phyloP scores from a whole-genome alignment of 208 protist genomes.

The Crithidia acanthocephali region DNA sequence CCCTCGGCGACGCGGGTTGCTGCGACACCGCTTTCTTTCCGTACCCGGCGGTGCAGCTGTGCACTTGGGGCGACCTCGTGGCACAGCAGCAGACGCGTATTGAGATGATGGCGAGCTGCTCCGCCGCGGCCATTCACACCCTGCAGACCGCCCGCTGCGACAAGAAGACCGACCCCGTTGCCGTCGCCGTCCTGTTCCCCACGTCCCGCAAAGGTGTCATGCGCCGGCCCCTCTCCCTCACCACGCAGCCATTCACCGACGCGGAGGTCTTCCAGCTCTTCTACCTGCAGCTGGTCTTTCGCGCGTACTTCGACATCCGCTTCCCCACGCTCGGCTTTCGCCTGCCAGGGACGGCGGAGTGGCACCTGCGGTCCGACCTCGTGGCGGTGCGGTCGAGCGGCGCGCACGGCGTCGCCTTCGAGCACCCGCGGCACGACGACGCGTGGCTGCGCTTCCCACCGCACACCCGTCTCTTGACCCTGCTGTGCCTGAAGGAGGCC shows the following conservation, averaged over 20 bases:
- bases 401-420: slow-evolving; percentile 54
- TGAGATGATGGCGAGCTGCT: slow-evolving; percentile 30
- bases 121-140: slow-evolving; percentile 10
- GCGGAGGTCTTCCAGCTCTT: slow-evolving; percentile 88
- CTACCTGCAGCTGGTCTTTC: slow-evolving; percentile 84
- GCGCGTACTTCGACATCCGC: slow-evolving; percentile 74
- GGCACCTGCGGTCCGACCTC: slow-evolving; percentile 54
- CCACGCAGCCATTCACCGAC: slow-evolving; percentile 72
- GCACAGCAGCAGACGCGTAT: slow-evolving; percentile 31
- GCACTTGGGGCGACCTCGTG: slow-evolving; percentile 37
- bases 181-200: slow-evolving; percentile 42
- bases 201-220: slow-evolving; percentile 36
- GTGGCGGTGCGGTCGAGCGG: slow-evolving; percentile 46
- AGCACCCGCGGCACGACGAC: slow-evolving; percentile 46
- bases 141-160: slow-evolving; percentile 11
- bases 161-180: slow-evolving; percentile 20
- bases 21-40: slow-evolving; percentile 53
- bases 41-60: slow-evolving; percentile 54
- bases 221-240: slow-evolving; percentile 38
- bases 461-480: slow-evolving; percentile 46
- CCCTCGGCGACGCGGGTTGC: slow-evolving; percentile 51
- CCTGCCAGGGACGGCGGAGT: slow-evolving; percentile 10
- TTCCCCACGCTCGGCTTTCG: slow-evolving; percentile 49
- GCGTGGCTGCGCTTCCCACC: slow-evolving; percentile 70
- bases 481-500: slow-evolving; percentile 65